These are phyloP conservation scores for Dryadomyces quercivorus DNA, from an alignment of 2,329 filamentous ascomycete genomes.

Conservation along the genomic window DNA sequence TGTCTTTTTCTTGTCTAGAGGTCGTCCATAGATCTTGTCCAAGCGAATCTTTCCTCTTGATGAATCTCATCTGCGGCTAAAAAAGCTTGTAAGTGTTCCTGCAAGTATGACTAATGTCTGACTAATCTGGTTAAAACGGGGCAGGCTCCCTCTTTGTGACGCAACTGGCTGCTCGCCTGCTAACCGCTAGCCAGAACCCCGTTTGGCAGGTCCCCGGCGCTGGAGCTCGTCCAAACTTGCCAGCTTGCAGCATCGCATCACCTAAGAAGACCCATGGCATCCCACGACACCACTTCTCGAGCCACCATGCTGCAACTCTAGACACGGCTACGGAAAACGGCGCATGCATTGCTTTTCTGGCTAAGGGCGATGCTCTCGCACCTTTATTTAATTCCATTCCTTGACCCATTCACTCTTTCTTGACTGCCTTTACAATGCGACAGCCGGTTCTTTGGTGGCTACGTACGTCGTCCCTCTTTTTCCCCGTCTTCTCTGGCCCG, in stretches of 20 bases:
- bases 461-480: constrained; percentile 5
- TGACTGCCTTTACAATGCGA: constrained; percentile 6
- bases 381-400: background rate
- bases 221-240: constrained; percentile 1
- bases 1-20: background rate
- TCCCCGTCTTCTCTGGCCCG: no score
- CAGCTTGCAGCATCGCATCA: constrained; percentile 2
- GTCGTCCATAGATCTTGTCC: no score
- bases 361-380: background rate
- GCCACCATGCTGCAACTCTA: background rate
- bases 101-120: background rate
- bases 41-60: background rate
- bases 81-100: background rate
- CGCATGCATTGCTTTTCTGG: background rate
- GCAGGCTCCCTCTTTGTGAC: background rate
- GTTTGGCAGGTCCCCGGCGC: background rate
- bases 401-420: background rate
- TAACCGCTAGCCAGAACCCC: background rate
- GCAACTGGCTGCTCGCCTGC: constrained; percentile 1
- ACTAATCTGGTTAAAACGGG: constrained; percentile 6
- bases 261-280: background rate
- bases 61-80: background rate
- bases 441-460: constrained; percentile 8
- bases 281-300: background rate
- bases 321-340: background rate